Evolutionary conservation across 2,329 filamentous ascomycete genomes (phyloP).

Genomic region (Cytospora piceicola): DNA sequence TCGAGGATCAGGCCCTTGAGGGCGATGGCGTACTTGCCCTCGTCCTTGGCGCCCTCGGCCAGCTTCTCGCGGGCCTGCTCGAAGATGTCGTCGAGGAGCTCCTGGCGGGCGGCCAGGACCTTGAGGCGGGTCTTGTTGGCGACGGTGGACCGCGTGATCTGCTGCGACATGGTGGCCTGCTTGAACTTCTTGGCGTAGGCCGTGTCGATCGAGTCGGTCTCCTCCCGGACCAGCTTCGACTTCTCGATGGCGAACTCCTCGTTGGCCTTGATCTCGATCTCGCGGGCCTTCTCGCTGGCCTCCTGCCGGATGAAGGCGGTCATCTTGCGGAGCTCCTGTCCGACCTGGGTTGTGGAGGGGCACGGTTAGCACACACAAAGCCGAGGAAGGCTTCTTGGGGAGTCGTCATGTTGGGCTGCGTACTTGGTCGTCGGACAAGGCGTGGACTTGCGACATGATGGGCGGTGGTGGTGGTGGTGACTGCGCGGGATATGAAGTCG

Average conservation of each 20-base stretch:
- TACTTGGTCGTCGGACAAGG: slow-evolving; percentile 97
- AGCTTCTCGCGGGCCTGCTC: slow-evolving; percentile 78
- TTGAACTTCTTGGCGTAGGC: slow-evolving; percentile 99
- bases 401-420: slow-evolving; percentile 33
- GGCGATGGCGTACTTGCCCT: slow-evolving; percentile 73
- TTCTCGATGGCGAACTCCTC: slow-evolving; percentile 99
- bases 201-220: slow-evolving; percentile 88
- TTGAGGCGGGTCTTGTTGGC: slow-evolving; percentile 94
- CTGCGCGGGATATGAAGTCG: slow-evolving; percentile 27
- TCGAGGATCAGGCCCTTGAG: slow-evolving; percentile 85
- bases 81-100: slow-evolving; percentile 89
- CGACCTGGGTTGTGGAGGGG: slow-evolving; percentile 65
- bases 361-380: slow-evolving; percentile 27
- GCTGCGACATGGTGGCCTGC: slow-evolving; percentile 96
- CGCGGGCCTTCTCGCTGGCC: slow-evolving; percentile 92
- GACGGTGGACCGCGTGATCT: slow-evolving; percentile 95
- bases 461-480: slow-evolving; percentile 36
- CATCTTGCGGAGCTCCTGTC: slow-evolving; percentile 99
- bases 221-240: slow-evolving; percentile 95
- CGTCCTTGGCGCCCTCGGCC: slow-evolving; percentile 64
- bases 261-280: slow-evolving; percentile 98
- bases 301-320: slow-evolving; percentile 99
- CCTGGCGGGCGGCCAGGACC: slow-evolving; percentile 84
- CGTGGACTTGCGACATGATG: slow-evolving; percentile 90
- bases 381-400: slow-evolving; percentile 19